Evolutionary conservation across 148 eudicot species (phyloP), one percentile per base, ranked within the genome.

Genomic region (Camellia granthamiana): DNA sequence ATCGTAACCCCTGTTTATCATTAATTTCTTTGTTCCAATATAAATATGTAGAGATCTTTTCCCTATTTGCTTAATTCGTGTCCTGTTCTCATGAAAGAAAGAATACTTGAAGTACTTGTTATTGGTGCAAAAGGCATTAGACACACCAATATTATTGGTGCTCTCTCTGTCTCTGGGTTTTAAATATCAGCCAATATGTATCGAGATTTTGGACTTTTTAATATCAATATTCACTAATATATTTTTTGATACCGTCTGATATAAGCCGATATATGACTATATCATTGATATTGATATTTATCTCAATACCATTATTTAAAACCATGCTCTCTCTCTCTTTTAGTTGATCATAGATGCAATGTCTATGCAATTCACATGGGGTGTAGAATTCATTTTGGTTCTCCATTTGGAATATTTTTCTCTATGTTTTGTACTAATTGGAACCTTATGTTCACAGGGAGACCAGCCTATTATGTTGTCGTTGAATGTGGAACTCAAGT

Each of bases 101-200:
- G 94, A 74, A 84, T 85, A 41, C 91, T 94, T 60, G 91, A 92
- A 86, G 91, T 92, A 11, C 89, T 92, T 72, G 86, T 94, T 84
- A 97, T 90, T 62, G 86, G 86, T 72, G 97, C 97, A 19, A 70
- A 84, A 76, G 92, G 93, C 90, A 86, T 94, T 62, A 81, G 78
- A 69, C 91, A 71, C 81, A 86, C 83, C 66, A 84, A 87, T 80
- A 70, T 94, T n/a, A 75, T 92, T 72, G 94, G 98, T 94, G 47
- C 13, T 23, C n/a, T 14, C 23, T 14, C n/a, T 63, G 8, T 69
- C 52, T 47, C 62, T 64, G 56, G 41, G 44, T 51, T 41, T 51
- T 30, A 30, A 30, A 30, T 30, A 30, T 30, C 38, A 30, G 38
- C 38, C 38, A 1, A 30, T 30, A 30, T 30, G 38, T 30, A 30